phyloP scores from a whole-genome alignment of 2,329 filamentous ascomycete genomes.

The Elsinoe ampelina region DNA sequence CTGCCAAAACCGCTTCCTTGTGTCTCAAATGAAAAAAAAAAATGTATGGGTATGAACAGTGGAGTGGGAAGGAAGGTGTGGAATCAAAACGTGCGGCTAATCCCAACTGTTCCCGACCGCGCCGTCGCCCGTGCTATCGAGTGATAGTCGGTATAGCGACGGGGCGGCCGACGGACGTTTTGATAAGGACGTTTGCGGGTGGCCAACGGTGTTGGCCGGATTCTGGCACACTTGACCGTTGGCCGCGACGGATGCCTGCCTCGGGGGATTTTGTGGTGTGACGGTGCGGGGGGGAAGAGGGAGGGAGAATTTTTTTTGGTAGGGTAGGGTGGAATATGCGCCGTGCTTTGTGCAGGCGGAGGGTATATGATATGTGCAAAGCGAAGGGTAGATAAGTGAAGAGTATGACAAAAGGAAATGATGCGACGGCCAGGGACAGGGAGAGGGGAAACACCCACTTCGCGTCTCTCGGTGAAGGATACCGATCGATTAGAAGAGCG shows the following conservation, averaged over 20 bases:
- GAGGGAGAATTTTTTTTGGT: background rate
- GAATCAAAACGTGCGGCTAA: background rate
- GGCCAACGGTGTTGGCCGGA: background rate
- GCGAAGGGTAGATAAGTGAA: background rate
- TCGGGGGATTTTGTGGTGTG: background rate
- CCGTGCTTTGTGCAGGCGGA: conserved; percentile 10
- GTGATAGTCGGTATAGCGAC: conserved; percentile 3
- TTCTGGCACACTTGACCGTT: background rate
- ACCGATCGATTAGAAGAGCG: conserved; percentile 13
- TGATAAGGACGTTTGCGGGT: background rate
- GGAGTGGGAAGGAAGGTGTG: background rate
- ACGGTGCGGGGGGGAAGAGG: background rate
- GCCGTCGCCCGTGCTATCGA: background rate
- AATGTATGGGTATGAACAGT: background rate
- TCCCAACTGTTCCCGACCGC: background rate
- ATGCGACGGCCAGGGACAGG: background rate
- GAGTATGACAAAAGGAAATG: background rate
- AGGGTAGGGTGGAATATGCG: background rate
- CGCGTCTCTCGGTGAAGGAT: background rate
- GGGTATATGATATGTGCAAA: conserved; percentile 13
- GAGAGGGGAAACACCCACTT: conserved; percentile 6
- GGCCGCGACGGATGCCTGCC: background rate
- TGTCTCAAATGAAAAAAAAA: too few species aligned
- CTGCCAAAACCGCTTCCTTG: too few species aligned
- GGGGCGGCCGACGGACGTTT: background rate